Conservation (phyloP, 768 basidiomycete genomes). For the Holtermanniella nyarrowii region DNA sequence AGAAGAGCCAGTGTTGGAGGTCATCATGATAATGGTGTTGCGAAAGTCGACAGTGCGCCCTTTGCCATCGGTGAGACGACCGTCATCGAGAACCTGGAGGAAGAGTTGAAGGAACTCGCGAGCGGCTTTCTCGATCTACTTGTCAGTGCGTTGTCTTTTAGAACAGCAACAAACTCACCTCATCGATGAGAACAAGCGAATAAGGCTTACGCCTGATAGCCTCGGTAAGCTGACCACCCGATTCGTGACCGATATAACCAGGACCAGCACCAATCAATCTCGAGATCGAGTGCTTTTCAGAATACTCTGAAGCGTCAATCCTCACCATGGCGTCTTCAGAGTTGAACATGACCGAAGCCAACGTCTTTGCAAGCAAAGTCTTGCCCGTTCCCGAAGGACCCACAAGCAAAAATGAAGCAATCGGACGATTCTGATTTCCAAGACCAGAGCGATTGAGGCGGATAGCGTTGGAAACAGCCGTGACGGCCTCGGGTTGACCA, state of each 20-base stretch:
- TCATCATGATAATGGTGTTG: slow-evolving; percentile 43
- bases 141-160: neutral
- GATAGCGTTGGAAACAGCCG: slow-evolving; percentile 41
- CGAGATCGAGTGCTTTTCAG: slow-evolving; percentile 46
- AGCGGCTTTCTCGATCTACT: slow-evolving; percentile 42
- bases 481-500: slow-evolving; percentile 66
- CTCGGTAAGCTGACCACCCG: slow-evolving; percentile 41
- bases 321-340: slow-evolving; percentile 40
- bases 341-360: slow-evolving; percentile 43
- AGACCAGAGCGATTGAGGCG: slow-evolving; percentile 40
- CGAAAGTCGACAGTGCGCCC: slow-evolving; percentile 43
- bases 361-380: slow-evolving; percentile 40
- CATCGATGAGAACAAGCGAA: slow-evolving; percentile 41
- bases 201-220: slow-evolving; percentile 39
- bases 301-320: slow-evolving; percentile 52
- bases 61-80: slow-evolving; percentile 43
- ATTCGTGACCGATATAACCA: slow-evolving; percentile 41
- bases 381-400: slow-evolving; percentile 42
- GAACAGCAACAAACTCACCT: slow-evolving; percentile 4
- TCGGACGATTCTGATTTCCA: slow-evolving; percentile 38
- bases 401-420: slow-evolving; percentile 39
- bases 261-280: slow-evolving; percentile 39
- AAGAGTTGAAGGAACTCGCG: slow-evolving; percentile 44
- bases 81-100: slow-evolving; percentile 45
- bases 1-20: slow-evolving; percentile 41